Evolutionary conservation across 2,329 filamentous ascomycete genomes (phyloP), one percentile per base, ranked within the genome.

Genomic region (Penicillium sp.): DNA sequence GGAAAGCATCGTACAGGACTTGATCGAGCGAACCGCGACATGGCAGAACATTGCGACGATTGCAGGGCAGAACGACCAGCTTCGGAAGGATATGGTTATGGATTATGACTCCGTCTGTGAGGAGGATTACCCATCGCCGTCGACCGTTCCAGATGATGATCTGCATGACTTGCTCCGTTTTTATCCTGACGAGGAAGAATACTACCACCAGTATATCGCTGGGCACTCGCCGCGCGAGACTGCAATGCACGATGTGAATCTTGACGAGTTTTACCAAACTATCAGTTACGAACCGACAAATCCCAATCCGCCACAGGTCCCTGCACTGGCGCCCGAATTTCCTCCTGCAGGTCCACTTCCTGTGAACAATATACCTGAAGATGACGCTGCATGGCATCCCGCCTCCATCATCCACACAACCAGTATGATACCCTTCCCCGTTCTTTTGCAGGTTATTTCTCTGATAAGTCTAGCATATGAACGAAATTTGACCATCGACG

Each of bases 401-500:
- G 68, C 68, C 10, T 68, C 73, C 13, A 63, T 69, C 26, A 63
- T 73, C 17, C 72, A 75, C 56, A 72, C 70, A 37, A 73, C 72
- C 0, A 76, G 73, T 75, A 71, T 35, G 72, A 4, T 19, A n/a
- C 35, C 56, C 9, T 12, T 4, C 44, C 7, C 19, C 26, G n/a
- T 37, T 15, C 5, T 22, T 30, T 40, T 50, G 30, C 30, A 17
- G 19, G 10, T 37, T 28, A 33, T 33, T 28, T 38, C 26, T 28
- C 58, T 68, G 37, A 63, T 53, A 54, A 40, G 33, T 30, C 22
- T 40, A 76, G 78, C 77, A 28, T 75, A 77, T 56, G 78, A 80
- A 65, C 70, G 74, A 15, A 80, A 80, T 54, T 67, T 79, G 42
- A 78, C 74, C 3, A 71, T 80, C 51, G 76, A 79, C n/a, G 76